Conservation (phyloP, 2,329 filamentous ascomycete species). For the Trichoderma citrinoviride region DNA sequence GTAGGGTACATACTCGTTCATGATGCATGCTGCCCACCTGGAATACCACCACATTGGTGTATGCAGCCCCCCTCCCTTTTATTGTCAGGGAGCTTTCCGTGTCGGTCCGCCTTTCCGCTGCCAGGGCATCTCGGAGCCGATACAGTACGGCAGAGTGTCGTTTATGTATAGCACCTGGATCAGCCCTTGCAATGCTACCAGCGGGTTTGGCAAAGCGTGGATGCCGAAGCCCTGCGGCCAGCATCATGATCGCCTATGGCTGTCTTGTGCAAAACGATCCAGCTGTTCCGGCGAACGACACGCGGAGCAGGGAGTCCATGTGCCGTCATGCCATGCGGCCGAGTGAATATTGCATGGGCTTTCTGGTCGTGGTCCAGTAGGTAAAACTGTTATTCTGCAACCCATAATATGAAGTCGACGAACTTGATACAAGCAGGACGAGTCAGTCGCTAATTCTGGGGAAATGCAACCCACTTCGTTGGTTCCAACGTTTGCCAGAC, state of each 20-base stretch:
- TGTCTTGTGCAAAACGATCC: neutral
- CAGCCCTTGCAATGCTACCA: neutral
- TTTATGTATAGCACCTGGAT: neutral
- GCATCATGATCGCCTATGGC: neutral
- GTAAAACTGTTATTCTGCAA: too few species aligned
- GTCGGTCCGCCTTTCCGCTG: conserved; percentile 9
- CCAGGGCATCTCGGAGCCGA: conserved; percentile 1
- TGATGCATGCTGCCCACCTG: too few species aligned
- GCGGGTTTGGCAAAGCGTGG: neutral
- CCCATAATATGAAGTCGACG: neutral
- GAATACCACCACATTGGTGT: neutral
- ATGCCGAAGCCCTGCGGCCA: neutral
- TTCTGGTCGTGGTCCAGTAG: neutral
- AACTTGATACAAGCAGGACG: neutral
- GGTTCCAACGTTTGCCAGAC: neutral
- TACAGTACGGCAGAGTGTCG: neutral
- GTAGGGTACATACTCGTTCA: neutral
- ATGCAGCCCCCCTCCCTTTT: neutral
- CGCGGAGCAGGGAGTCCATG: neutral
- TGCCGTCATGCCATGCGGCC: neutral
- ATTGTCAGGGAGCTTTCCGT: neutral
- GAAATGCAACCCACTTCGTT: conserved; percentile 5
- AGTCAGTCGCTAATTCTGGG: neutral
- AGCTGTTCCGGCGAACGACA: neutral
- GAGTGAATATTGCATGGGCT: neutral